Base-by-base conservation (phyloP, 345 rosid species). In the Citrus inodora region DNA sequence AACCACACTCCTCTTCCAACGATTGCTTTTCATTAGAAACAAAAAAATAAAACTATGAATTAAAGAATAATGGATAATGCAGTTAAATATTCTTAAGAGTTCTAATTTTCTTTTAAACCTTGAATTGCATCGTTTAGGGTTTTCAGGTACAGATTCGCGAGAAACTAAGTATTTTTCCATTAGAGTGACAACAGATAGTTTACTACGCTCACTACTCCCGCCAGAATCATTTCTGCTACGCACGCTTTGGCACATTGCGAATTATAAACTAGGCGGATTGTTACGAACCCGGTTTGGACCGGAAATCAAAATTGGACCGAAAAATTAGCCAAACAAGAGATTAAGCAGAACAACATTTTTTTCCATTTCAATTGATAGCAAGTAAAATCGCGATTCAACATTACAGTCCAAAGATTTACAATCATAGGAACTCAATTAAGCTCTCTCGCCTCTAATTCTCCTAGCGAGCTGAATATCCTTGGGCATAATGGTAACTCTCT, bases 401-500 rank as follows among this genome's bases (percentile, higher is more conserved):
- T 33, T 75, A 62, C 21, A 4, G 37, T 27, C 30, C 8, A 28
- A 2, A 4, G 35, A 62, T 63, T 16, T 63, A 17, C 35, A 11
- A 30, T 13, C 22, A 32, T 2, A 19, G 5, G 8, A 33, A 66
- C 9, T 21, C 14, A 35, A 33, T 66, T 78, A 87, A 60, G 89
- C 90, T 27, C 89, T 85, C 80, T 88, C 88, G 11, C 87, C 89
- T 55, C 93, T 81, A 35, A 89, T 86, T 70, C 93, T 88, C 60
- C 89, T 83, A 2, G 90, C 91, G 5, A 88, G 89, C 75, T 88
- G 91, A 3, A 88, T 88, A 10, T 88, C 93, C n/a, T 88, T 90
- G 0, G 93, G 91, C 93, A 90, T 88, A 27, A 90, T 90, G 0
- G 93, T 88, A 4, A 90, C 91, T 21, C 91, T 83, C 87, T 87